Percentiles rank a stretch among this genome's conserved stretches.
Evolutionary conservation across 148 eudicot species (phyloP).

Genomic region (Limonium bicolor): DNA sequence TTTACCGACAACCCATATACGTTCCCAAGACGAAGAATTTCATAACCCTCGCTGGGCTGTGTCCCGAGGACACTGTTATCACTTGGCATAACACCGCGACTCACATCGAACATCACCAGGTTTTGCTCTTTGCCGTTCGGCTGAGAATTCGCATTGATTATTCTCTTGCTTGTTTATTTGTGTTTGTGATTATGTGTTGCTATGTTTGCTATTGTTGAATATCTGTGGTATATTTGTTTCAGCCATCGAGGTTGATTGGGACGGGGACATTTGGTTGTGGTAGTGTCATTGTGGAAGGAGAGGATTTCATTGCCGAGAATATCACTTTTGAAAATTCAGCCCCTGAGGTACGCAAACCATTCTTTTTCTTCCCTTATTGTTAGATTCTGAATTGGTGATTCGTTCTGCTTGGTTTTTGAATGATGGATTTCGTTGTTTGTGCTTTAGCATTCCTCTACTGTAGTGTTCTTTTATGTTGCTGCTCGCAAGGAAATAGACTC

Average conservation of each 20-base stretch:
- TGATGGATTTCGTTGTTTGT: too few species aligned
- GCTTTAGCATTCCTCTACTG: background rate
- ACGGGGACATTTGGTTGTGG: constrained; percentile 98
- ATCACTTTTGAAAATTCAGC: constrained; percentile 88
- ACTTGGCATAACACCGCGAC: constrained; percentile 72
- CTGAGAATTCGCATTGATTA: background rate
- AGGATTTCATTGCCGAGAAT: constrained; percentile 86
- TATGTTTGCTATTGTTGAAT: background rate
- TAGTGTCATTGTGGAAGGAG: constrained; percentile 78
- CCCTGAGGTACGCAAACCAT: too few species aligned
- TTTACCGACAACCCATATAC: constrained; percentile 67
- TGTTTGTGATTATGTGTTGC: background rate
- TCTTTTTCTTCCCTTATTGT: too few species aligned
- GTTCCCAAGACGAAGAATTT: constrained; percentile 77
- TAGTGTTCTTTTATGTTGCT: background rate
- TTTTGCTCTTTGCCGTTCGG: too few species aligned
- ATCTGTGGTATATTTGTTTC: constrained; percentile 3
- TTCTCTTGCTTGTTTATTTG: background rate
- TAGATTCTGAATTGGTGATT: background rate
- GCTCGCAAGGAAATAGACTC: too few species aligned
- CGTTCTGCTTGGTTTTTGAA: too few species aligned
- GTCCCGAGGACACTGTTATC: constrained; percentile 55
- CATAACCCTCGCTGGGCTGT: constrained; percentile 62
- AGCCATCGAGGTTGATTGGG: constrained; percentile 73
- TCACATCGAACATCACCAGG: constrained; percentile 77